These are phyloP conservation scores for Barnettozyma hawaiiensis DNA, from an alignment of 1,139 yeast species.

Conservation along the genomic window DNA sequence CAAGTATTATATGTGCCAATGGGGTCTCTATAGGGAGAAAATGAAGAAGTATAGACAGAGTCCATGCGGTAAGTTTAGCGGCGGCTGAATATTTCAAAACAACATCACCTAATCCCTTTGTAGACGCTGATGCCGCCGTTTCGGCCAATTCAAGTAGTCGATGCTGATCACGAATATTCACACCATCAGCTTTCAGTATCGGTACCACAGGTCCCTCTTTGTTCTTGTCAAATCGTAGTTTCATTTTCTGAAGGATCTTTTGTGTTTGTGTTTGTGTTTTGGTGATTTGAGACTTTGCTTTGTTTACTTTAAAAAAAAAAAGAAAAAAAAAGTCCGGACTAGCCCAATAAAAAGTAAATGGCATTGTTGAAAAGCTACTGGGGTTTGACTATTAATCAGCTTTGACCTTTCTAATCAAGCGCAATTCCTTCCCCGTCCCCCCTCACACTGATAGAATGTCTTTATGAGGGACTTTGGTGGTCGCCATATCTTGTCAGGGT, in stretches of 20 bases:
- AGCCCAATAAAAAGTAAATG: too few species aligned
- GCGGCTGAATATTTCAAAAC: not conserved
- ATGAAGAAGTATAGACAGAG: conserved; percentile 3
- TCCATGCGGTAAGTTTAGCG: conserved; percentile 1
- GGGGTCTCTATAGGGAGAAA: not conserved
- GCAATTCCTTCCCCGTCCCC: too few species aligned
- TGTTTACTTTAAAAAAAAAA: not conserved
- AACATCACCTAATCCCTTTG: not conserved
- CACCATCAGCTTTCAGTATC: not conserved
- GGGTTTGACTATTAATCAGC: too few species aligned
- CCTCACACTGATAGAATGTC: too few species aligned
- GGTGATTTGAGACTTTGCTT: too few species aligned
- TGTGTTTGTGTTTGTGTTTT: too few species aligned
- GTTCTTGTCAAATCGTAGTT: not conserved
- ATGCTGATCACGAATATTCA: not conserved
- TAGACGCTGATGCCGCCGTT: not conserved
- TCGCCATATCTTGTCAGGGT: not conserved
- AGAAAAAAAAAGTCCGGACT: too few species aligned
- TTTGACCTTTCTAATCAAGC: too few species aligned
- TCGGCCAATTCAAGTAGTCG: conserved; percentile 2
- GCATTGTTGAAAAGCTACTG: too few species aligned
- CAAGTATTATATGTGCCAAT: not conserved
- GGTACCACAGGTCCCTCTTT: not conserved
- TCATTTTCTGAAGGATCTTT: not conserved
- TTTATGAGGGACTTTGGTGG: too few species aligned